These are phyloP conservation scores for Aegilops tauschii DNA, from an alignment of 176 grass and related monocot species.

Conservation along the genomic window DNA sequence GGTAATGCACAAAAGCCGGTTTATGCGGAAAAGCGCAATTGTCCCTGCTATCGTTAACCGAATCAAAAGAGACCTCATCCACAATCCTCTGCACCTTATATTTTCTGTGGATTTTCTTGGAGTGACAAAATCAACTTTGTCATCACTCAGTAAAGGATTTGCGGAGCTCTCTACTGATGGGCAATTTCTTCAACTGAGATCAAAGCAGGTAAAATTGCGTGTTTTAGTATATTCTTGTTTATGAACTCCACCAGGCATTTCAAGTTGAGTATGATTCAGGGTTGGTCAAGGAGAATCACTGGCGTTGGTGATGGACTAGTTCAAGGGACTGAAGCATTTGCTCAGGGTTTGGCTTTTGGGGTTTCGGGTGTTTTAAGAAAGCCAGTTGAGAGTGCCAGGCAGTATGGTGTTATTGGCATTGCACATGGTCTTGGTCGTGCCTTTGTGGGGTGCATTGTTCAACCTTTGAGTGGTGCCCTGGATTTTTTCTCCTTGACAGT, in stretches of 20 bases:
- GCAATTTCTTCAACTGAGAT: slow-evolving; percentile 88
- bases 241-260: slow-evolving; percentile 3
- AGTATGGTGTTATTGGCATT: slow-evolving; percentile 84
- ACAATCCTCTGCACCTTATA: slow-evolving; percentile 97
- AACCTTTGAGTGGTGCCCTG: slow-evolving; percentile 88
- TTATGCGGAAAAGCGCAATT: slow-evolving; percentile 83
- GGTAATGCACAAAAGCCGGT: slow-evolving; percentile 76
- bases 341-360: slow-evolving; percentile 96
- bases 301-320: slow-evolving; percentile 89
- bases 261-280: slow-evolving; percentile 43
- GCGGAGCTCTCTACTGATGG: slow-evolving; percentile 94
- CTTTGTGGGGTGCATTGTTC: slow-evolving; percentile 91
- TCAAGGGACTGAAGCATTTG: slow-evolving; percentile 95
- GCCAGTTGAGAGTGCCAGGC: slow-evolving; percentile 86
- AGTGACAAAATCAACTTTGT: slow-evolving; percentile 95
- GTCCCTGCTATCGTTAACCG: slow-evolving; percentile 75
- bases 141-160: slow-evolving; percentile 98
- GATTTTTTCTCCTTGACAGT: slow-evolving; percentile 89
- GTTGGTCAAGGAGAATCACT: slow-evolving; percentile 82
- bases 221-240: slow-evolving; percentile 31
- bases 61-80: slow-evolving; percentile 91
- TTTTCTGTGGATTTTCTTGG: slow-evolving; percentile 92
- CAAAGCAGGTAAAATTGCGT: slow-evolving; percentile 74
- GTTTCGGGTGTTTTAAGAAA: slow-evolving; percentile 95
- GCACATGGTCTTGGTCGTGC: slow-evolving; percentile 87